A percentile compares a stretch with the other conserved stretches of the same genome.
Conservation (phyloP, 768 basidiomycete genomes). For the Lepiota subincarnata region DNA sequence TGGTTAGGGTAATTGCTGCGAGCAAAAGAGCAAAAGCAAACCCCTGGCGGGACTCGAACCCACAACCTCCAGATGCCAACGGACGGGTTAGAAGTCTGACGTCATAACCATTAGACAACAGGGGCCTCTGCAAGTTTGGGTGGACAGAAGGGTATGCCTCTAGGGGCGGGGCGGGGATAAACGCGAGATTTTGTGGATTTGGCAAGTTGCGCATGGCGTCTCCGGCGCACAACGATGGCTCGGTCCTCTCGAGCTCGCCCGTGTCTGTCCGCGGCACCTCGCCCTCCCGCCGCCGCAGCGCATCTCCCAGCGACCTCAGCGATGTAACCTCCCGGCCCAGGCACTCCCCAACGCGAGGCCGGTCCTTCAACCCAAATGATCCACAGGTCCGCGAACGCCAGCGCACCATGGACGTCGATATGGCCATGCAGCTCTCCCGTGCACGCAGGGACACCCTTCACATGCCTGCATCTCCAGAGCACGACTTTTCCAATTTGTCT, state of each 20-base stretch:
- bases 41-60: slow-evolving; percentile 86
- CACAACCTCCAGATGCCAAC: slow-evolving; percentile 72
- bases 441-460: slow-evolving; percentile 63
- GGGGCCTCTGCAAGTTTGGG: slow-evolving; percentile 38
- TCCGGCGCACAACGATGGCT: slow-evolving; percentile 29
- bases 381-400: slow-evolving; percentile 81
- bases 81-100: slow-evolving; percentile 77
- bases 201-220: too few relatives aligned
- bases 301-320: slow-evolving; percentile 36
- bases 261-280: slow-evolving; percentile 36
- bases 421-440: slow-evolving; percentile 77
- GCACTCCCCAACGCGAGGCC: slow-evolving; percentile 57
- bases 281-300: slow-evolving; percentile 35
- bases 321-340: slow-evolving; percentile 40
- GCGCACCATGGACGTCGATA: slow-evolving; percentile 90
- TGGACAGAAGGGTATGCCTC: neutral
- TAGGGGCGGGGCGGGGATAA: neutral
- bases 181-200: too few relatives aligned
- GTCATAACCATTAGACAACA: slow-evolving; percentile 90
- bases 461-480: slow-evolving; percentile 23
- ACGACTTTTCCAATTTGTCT: slow-evolving; percentile 31
- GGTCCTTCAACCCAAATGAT: slow-evolving; percentile 66
- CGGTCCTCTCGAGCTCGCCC: slow-evolving; percentile 37
- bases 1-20: neutral
- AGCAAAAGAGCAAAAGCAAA: slow-evolving; percentile 21